A percentile compares a stretch with the other conserved stretches of the same genome.
Conservation (phyloP, 352 stramenopile genomes). For the Globisporangium orthogonon region DNA sequence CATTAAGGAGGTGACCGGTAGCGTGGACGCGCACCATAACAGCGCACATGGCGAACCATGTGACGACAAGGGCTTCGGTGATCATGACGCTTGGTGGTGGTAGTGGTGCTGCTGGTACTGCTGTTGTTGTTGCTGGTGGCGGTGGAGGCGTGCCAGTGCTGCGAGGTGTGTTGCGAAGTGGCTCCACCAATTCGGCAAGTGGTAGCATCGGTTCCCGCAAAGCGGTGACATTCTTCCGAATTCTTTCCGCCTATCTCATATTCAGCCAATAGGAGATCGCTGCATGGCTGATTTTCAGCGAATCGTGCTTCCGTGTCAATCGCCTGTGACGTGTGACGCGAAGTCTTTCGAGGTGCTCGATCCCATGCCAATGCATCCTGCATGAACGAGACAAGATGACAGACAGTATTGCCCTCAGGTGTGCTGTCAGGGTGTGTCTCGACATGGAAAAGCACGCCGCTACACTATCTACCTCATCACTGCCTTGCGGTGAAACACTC, state of each 20-base stretch:
- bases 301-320: background rate
- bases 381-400: no score
- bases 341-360: background rate
- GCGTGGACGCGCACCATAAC: slow-evolving; percentile 35
- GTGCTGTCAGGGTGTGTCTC: no score
- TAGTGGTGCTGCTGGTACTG: background rate
- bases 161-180: background rate
- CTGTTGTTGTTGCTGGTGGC: background rate
- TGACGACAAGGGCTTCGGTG: slow-evolving; percentile 47
- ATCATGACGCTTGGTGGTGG: slow-evolving; percentile 21
- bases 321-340: background rate
- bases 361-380: no score
- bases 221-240: background rate
- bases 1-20: background rate
- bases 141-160: background rate
- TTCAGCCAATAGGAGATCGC: background rate
- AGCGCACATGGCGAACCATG: slow-evolving; percentile 56
- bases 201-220: background rate
- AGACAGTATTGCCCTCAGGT: no score
- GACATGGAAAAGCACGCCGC: no score
- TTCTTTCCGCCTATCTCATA: background rate
- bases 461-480: no score
- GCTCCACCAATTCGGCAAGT: background rate
- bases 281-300: background rate
- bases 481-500: no score